phyloP scores from a whole-genome alignment of 2,329 filamentous ascomycete species.

The Colletotrichum gloeosporioides region DNA sequence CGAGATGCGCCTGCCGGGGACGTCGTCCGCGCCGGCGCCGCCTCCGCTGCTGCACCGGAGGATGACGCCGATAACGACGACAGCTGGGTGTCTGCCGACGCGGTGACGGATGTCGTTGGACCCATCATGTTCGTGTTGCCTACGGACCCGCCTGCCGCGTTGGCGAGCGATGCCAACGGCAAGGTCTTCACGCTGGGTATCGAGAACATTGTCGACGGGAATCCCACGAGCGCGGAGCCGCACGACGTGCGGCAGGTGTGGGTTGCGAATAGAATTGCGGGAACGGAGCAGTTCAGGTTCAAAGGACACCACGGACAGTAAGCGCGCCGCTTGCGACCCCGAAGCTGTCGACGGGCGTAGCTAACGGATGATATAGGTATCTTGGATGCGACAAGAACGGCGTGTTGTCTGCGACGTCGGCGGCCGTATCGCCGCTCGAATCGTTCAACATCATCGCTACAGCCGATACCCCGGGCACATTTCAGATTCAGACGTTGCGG shows the following conservation, averaged over 20 bases:
- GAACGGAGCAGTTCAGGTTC: slow-evolving; percentile 82
- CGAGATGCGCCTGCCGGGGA: slow-evolving; percentile 27
- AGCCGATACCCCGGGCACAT: slow-evolving; percentile 71
- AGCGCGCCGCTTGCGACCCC: slow-evolving; percentile 25
- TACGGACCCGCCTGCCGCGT: slow-evolving; percentile 72
- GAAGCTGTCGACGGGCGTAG: neutral
- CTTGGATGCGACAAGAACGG: slow-evolving; percentile 87
- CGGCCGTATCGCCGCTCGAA: slow-evolving; percentile 85
- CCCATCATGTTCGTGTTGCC: slow-evolving; percentile 85
- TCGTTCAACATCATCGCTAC: slow-evolving; percentile 74
- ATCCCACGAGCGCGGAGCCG: slow-evolving; percentile 86
- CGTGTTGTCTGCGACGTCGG: slow-evolving; percentile 74
- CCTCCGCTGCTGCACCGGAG: slow-evolving; percentile 21
- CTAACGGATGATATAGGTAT: slow-evolving; percentile 64
- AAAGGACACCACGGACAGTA: slow-evolving; percentile 90
- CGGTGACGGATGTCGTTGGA: slow-evolving; percentile 75
- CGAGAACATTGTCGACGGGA: slow-evolving; percentile 87
- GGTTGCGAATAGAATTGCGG: slow-evolving; percentile 83
- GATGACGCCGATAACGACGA: slow-evolving; percentile 69
- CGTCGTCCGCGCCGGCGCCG: slow-evolving; percentile 29
- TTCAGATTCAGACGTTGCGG: slow-evolving; percentile 75
- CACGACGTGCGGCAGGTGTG: slow-evolving; percentile 97
- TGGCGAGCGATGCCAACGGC: slow-evolving; percentile 86
- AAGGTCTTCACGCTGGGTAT: slow-evolving; percentile 83
- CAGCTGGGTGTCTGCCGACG: slow-evolving; percentile 89